Evolutionary conservation across 2,329 filamentous ascomycete species (phyloP).

Genomic region (Nemania sp.): DNA sequence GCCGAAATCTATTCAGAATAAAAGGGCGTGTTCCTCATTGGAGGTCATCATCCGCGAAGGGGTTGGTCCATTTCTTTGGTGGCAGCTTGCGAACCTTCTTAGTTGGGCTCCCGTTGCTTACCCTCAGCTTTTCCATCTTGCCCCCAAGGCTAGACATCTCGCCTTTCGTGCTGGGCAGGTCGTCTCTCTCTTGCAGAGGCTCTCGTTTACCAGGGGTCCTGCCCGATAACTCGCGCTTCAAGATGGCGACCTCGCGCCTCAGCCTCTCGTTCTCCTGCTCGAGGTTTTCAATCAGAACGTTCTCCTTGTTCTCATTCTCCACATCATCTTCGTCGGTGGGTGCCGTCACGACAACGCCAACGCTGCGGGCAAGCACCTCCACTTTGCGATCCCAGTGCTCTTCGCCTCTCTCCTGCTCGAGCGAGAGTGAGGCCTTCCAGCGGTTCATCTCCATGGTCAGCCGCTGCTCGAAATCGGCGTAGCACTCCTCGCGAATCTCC

Average conservation of each 20-base stretch:
- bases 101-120: conserved; percentile 53
- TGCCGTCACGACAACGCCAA: conserved; percentile 48
- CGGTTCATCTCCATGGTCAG: conserved; percentile 75
- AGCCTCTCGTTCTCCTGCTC: conserved; percentile 74
- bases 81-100: conserved; percentile 58
- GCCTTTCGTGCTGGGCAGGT: conserved; percentile 38
- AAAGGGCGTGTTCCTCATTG: conserved; percentile 36
- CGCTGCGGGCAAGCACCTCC: conserved; percentile 67
- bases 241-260: conserved; percentile 63
- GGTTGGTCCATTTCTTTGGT: conserved; percentile 53
- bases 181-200: conserved; percentile 60
- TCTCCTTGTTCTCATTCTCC: conserved; percentile 62
- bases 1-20: neutral
- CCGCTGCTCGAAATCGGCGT: conserved; percentile 79
- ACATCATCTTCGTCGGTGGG: conserved; percentile 51
- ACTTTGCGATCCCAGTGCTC: conserved; percentile 89
- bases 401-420: conserved; percentile 79
- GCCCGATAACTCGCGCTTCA: conserved; percentile 68
- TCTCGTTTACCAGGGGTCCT: conserved; percentile 66
- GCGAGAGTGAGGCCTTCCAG: conserved; percentile 80
- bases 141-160: conserved; percentile 47
- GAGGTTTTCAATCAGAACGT: conserved; percentile 64
- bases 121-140: conserved; percentile 56
- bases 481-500: conserved; percentile 87
- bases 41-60: conserved; percentile 46